Evolutionary conservation across 1,284 basidiomycete species (phyloP).

Genomic region (Puccinia novopanici): DNA sequence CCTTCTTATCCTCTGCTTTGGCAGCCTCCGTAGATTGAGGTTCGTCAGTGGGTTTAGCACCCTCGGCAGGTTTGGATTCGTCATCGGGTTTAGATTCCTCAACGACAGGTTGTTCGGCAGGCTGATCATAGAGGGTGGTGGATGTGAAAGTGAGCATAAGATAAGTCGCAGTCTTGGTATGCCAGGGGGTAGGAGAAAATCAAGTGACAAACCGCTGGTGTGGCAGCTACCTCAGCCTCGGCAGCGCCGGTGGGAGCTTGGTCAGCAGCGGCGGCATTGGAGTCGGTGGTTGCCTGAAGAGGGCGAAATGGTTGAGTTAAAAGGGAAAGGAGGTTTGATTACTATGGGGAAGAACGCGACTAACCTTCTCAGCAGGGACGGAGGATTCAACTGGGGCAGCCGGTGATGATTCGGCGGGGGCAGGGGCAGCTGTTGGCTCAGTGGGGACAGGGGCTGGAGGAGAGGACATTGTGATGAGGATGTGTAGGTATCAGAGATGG

Average conservation of each 20-base stretch:
- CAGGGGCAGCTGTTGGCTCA: neutral
- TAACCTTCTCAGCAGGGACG: neutral
- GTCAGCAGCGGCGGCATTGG: neutral
- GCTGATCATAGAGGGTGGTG: neutral
- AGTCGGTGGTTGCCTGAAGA: neutral
- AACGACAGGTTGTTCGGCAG: neutral
- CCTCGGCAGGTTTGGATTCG: too few species aligned
- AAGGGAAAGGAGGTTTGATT: too few species aligned
- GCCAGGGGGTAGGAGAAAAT: neutral
- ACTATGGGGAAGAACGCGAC: neutral
- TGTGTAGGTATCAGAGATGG: too few species aligned
- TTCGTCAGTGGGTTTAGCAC: neutral
- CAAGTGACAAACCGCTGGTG: conserved; percentile 1
- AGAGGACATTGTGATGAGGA: too few species aligned
- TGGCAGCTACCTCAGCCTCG: conserved; percentile 6
- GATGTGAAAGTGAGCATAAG: neutral
- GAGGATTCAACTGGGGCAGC: neutral
- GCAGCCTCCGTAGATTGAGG: conserved; percentile 16
- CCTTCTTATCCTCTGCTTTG: conserved; percentile 37
- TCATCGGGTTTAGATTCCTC: too few species aligned
- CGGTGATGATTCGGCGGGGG: neutral
- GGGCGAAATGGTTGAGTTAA: too few species aligned
- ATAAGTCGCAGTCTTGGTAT: too few species aligned
- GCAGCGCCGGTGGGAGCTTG: too few species aligned
- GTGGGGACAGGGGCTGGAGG: too few species aligned